Conservation (phyloP, 768 basidiomycete genomes). For the Heimioporus sp. region DNA sequence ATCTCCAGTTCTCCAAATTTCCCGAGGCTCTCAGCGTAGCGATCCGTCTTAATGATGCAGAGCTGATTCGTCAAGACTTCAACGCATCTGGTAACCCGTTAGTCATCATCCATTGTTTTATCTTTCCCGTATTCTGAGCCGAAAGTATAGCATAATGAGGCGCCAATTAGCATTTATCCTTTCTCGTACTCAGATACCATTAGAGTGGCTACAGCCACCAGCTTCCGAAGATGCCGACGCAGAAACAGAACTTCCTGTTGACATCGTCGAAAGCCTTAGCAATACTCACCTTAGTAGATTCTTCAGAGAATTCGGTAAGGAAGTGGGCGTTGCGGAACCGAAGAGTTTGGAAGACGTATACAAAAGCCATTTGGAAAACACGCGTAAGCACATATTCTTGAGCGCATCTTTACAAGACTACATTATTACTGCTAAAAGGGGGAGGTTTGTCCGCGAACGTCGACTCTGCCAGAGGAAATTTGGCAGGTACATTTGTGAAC, state of each 20-base stretch:
- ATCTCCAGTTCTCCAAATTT: constrained; percentile 81
- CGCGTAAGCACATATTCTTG: constrained; percentile 47
- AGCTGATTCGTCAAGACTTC: constrained; percentile 84
- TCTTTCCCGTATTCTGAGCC: not conserved
- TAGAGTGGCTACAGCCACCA: constrained; percentile 81
- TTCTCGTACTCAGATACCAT: constrained; percentile 86
- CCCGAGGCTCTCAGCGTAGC: constrained; percentile 89
- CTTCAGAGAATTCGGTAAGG: constrained; percentile 92
- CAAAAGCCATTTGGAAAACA: constrained; percentile 92
- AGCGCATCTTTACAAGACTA: not conserved
- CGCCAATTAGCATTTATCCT: constrained; percentile 93
- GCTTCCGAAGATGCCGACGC: constrained; percentile 48
- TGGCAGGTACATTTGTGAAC: constrained; percentile 97
- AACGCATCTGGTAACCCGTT: constrained; percentile 85
- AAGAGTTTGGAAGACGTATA: constrained; percentile 97
- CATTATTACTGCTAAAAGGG: constrained; percentile 37
- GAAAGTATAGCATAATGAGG: constrained; percentile 68
- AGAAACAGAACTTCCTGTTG: constrained; percentile 70
- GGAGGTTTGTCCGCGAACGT: constrained; percentile 70
- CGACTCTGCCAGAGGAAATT: constrained; percentile 90
- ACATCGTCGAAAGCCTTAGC: constrained; percentile 81
- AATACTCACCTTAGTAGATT: constrained; percentile 80
- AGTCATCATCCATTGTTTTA: constrained; percentile 29
- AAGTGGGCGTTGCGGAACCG: constrained; percentile 84
- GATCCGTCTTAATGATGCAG: constrained; percentile 77